Evolutionary conservation across 106 monocot species (phyloP).

Genomic region (Dendrobium officinale): DNA sequence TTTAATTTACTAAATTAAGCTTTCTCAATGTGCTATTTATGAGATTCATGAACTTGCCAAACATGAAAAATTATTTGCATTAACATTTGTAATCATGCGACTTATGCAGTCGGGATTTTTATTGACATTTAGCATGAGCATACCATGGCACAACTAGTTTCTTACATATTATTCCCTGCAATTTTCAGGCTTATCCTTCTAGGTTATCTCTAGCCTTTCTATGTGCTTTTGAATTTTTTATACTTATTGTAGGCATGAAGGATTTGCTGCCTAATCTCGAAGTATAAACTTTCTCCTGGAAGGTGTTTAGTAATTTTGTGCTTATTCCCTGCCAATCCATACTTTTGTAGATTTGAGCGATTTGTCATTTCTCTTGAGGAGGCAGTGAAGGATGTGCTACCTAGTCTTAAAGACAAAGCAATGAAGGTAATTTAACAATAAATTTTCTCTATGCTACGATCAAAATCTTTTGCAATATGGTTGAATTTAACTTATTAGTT

Average conservation of each 20-base stretch:
- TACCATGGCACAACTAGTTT: neutral
- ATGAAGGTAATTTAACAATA: constrained; percentile 53
- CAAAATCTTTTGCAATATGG: neutral
- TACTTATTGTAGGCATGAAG: neutral
- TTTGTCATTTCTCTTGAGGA: constrained; percentile 93
- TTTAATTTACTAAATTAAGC: neutral
- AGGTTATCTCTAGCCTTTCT: neutral
- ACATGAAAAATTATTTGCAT: neutral
- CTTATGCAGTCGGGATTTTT: neutral
- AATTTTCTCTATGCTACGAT: neutral
- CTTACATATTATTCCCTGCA: neutral
- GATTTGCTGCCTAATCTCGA: neutral
- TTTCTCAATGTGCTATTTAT: neutral
- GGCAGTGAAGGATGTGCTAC: constrained; percentile 87
- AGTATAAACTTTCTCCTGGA: neutral
- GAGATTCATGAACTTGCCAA: neutral
- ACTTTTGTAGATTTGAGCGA: constrained; percentile 59
- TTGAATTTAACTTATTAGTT: neutral
- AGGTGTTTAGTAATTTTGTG: neutral
- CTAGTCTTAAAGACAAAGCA: constrained; percentile 91
- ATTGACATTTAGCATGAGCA: neutral
- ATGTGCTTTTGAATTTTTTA: neutral
- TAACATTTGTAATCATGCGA: neutral
- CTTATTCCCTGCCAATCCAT: constrained; percentile 6
- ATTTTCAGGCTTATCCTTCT: neutral